These are phyloP conservation scores for Tetracentron sinense DNA, from an alignment of 164 flowering plant species.

Conservation along the genomic window DNA sequence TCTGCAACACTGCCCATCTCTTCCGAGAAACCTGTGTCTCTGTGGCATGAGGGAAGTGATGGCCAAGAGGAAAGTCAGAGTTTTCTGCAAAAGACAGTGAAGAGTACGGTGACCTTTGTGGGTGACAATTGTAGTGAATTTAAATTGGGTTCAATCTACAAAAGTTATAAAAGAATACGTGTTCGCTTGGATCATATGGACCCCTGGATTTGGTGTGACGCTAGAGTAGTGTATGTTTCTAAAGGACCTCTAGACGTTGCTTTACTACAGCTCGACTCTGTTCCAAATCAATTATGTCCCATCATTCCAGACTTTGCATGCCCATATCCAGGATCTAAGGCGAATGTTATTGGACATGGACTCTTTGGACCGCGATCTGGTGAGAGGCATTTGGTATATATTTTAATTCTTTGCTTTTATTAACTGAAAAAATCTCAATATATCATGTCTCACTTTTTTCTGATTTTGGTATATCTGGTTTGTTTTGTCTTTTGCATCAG, in stretches of 20 bases:
- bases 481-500: conserved; percentile 34
- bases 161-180: conserved; percentile 42
- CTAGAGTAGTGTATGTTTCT: conserved; percentile 62
- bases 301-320: conserved; percentile 41
- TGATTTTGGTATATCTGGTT: not conserved
- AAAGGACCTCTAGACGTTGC: conserved; percentile 88
- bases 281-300: conserved; percentile 61
- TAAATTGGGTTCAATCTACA: conserved; percentile 17
- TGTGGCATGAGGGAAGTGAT: conserved; percentile 10
- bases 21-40: conserved; percentile 17
- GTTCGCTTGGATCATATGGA: conserved; percentile 66
- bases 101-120: conserved; percentile 18
- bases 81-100: conserved; percentile 16
- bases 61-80: conserved; percentile 12
- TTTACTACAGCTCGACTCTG: conserved; percentile 63
- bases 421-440: not conserved
- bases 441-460: no score
- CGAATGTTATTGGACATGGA: conserved; percentile 88
- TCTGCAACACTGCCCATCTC: conserved; percentile 9
- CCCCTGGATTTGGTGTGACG: conserved; percentile 79
- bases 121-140: conserved; percentile 19
- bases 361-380: conserved; percentile 93
- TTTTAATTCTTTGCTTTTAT: not conserved
- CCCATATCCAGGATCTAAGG: conserved; percentile 71
- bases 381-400: conserved; percentile 21